Percentiles rank a stretch among this genome's conserved stretches.
Conservation (phyloP, 805 yeast species). For the Saccharomycopsis microspora region DNA sequence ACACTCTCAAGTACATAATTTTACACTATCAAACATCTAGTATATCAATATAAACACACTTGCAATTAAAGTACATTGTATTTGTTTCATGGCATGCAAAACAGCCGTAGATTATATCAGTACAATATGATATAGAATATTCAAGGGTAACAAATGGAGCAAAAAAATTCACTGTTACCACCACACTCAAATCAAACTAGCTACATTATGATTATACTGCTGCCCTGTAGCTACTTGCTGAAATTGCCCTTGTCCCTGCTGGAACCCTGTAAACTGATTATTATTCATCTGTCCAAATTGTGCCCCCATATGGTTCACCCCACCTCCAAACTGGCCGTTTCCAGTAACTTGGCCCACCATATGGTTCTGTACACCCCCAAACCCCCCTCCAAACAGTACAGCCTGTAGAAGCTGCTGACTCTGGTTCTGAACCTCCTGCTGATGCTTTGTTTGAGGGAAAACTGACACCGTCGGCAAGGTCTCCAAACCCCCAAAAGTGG, state of each 20-base stretch:
- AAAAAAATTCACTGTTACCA: not conserved
- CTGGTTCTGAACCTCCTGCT: conserved; percentile 11
- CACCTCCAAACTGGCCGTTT: too few relatives aligned
- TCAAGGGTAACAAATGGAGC: not conserved
- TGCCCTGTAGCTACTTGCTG: not conserved
- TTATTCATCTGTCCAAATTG: conserved; percentile 18
- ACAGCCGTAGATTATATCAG: too few relatives aligned
- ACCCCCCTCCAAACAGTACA: too few relatives aligned
- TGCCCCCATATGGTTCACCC: conserved; percentile 9
- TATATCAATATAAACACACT: not conserved
- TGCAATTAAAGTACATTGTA: not conserved
- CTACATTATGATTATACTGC: not conserved
- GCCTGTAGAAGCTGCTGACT: conserved; percentile 8
- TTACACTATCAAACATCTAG: not conserved
- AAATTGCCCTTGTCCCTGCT: not conserved
- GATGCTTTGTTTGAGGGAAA: conserved; percentile 52
- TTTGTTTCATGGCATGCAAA: not conserved
- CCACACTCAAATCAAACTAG: not conserved
- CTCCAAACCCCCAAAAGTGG: conserved; percentile 70
- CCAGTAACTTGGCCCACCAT: too few relatives aligned
- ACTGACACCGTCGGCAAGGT: conserved; percentile 53
- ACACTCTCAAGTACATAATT: not conserved
- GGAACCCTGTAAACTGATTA: conserved; percentile 22
- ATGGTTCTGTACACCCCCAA: too few relatives aligned
- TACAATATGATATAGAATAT: too few relatives aligned